Evolutionary conservation across 768 basidiomycete species (phyloP).

Genomic region (Mrakia blollopis): DNA sequence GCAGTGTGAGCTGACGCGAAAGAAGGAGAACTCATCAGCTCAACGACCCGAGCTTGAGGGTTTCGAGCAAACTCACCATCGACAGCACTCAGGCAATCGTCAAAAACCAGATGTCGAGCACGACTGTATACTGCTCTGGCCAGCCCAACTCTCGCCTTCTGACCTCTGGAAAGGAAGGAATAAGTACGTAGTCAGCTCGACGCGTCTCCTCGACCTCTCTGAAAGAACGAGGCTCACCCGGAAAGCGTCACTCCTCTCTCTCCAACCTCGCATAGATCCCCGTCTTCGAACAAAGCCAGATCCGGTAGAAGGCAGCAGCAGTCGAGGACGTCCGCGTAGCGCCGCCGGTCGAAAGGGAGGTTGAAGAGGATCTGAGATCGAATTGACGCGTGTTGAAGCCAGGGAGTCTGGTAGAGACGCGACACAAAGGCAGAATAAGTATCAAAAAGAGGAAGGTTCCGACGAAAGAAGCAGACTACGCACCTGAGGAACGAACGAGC

Average conservation of each 20-base stretch:
- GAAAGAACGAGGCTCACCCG: constrained; percentile 28
- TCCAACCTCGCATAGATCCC: constrained; percentile 43
- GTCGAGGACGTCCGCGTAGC: constrained; percentile 39
- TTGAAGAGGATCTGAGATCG: constrained; percentile 41
- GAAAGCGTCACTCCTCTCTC: constrained; percentile 40
- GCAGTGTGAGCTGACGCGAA: constrained; percentile 38
- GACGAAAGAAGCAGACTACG: background rate
- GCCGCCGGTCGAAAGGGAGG: constrained; percentile 38
- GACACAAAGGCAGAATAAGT: constrained; percentile 35
- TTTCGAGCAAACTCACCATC: constrained; percentile 34
- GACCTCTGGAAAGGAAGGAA: constrained; percentile 32
- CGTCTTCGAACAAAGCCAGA: constrained; percentile 38
- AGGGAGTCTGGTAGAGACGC: constrained; percentile 73
- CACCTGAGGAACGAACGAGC: constrained; percentile 24
- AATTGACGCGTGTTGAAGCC: constrained; percentile 38
- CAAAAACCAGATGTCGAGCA: constrained; percentile 39
- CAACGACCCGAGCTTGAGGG: background rate
- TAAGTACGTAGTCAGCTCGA: background rate
- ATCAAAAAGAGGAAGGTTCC: background rate
- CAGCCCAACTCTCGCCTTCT: constrained; percentile 41
- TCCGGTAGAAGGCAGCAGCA: constrained; percentile 40
- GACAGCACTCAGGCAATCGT: constrained; percentile 43
- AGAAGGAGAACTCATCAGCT: background rate
- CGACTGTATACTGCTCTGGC: constrained; percentile 44
- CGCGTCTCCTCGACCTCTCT: background rate